Evolutionary conservation across 257 asterid genomes (phyloP).

Genomic region (Scutellaria baicalensis): DNA sequence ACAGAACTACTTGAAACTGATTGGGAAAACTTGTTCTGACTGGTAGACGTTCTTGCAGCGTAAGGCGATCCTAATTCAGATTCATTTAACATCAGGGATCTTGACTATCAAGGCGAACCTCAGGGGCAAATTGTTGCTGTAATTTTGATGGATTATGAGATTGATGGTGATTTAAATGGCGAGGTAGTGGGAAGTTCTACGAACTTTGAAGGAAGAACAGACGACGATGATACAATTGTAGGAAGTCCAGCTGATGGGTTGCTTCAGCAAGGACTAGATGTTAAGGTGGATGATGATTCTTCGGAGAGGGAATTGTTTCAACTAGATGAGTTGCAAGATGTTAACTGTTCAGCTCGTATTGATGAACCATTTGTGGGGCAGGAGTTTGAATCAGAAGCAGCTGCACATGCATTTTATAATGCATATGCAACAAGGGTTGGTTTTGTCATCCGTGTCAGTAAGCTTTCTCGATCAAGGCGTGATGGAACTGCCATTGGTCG

Average conservation of each 20-base stretch:
- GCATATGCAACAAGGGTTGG: slow-evolving; percentile 84
- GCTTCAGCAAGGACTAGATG: slow-evolving; percentile 50
- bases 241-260: slow-evolving; percentile 57
- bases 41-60: not conserved
- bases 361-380: slow-evolving; percentile 84
- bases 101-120: not conserved
- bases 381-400: slow-evolving; percentile 93
- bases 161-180: slow-evolving; percentile 61
- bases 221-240: slow-evolving; percentile 40
- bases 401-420: slow-evolving; percentile 90
- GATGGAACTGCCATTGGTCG: slow-evolving; percentile 98
- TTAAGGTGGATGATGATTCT: slow-evolving; percentile 61
- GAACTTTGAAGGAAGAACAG: slow-evolving; percentile 42
- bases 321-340: slow-evolving; percentile 53
- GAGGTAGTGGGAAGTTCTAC: slow-evolving; percentile 70
- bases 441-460: slow-evolving; percentile 89
- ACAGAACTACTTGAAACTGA: not conserved
- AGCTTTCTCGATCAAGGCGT: slow-evolving; percentile 96
- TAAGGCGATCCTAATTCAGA: not conserved
- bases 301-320: slow-evolving; percentile 49
- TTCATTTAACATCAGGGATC: slow-evolving; percentile 16
- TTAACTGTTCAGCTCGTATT: slow-evolving; percentile 31
- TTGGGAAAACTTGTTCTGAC: not conserved
- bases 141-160: slow-evolving; percentile 71
- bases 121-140: slow-evolving; percentile 15